Evolutionary conservation across 805 yeast species (phyloP), one percentile per base, ranked within the genome.

Genomic region (Saturnispora galanensis): DNA sequence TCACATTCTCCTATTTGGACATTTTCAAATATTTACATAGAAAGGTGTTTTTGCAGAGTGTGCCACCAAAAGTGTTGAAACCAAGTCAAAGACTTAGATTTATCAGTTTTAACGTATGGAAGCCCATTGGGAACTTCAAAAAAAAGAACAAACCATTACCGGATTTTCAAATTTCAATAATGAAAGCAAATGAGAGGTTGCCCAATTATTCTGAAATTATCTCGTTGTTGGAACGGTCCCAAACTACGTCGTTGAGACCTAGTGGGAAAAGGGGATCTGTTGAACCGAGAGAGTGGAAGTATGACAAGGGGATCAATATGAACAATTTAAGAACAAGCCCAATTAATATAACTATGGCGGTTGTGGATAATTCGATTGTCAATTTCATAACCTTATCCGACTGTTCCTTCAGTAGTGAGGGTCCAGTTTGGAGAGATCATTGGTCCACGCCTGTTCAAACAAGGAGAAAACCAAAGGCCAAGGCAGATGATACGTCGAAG

Each of bases 81-180:
- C 47, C 59, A 54, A 46, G 50, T 59, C 3, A 50, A 47, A 42
- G 54, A 56, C 10, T 35, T 52, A 56, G 47, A 33, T 45, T 56
- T 5, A 63, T 82, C 3, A 66, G 74, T 0, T 88, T 69, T 53
- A 70, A 82, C 54, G 84, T 85, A 3, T 89, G 96, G 96, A 87
- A 84, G 58, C 97, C 97, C 2, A 66, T 71, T 2, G 71, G 84
- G 0, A 62, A 67, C 3, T 89, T 84, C 65, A 79, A 79, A 47
- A 87, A 87, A 53, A 78, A 76, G 31, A 54, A 57, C 17, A 94
- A 95, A 1, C 78, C 81, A 0, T 38, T 56, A 2, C 95, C 96
- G 1, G 89, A 89, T 58, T 89, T 75, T 57, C 86, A 81, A 52
- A 62, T 90, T 1, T 69, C 75, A 2, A 76, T 86, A 0, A 69